These are phyloP conservation scores for Lentinula boryana DNA, from an alignment of 768 basidiomycete species.

Conservation along the genomic window DNA sequence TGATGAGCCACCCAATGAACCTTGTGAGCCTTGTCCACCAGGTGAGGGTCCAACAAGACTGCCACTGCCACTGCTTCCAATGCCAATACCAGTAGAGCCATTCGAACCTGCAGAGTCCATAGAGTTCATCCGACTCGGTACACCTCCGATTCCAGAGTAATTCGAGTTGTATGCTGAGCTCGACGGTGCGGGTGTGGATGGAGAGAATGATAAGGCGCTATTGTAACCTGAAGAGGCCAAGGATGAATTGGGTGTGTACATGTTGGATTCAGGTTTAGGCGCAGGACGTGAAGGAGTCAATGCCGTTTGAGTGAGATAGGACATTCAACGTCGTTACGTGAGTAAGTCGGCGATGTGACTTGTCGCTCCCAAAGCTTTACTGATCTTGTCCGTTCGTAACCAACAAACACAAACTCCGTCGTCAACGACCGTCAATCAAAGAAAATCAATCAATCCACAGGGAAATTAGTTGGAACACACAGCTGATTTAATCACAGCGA, in stretches of 20 bases:
- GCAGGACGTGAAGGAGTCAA: conserved; percentile 77
- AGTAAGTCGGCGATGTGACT: too few species aligned
- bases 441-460: too few species aligned
- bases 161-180: conserved; percentile 56
- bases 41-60: conserved; percentile 19
- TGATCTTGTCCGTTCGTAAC: too few species aligned
- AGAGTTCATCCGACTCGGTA: conserved; percentile 46
- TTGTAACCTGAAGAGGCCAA: conserved; percentile 55
- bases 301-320: conserved; percentile 23
- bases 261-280: conserved; percentile 47
- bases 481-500: too few species aligned
- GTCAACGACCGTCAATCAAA: too few species aligned
- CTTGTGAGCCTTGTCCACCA: not conserved
- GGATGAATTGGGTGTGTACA: conserved; percentile 32
- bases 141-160: conserved; percentile 81
- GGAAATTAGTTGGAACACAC: too few species aligned
- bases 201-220: conserved; percentile 49
- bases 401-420: too few species aligned
- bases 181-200: conserved; percentile 33
- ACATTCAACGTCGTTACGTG: not conserved
- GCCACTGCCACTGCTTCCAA: not conserved
- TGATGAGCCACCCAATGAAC: conserved; percentile 7
- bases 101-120: conserved; percentile 21
- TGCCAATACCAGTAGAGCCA: conserved; percentile 18
- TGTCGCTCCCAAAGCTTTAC: too few species aligned